Evolutionary conservation across 1,284 basidiomycete genomes (phyloP), one percentile per base, ranked within the genome.

Genomic region (Cryptococcus sp.): DNA sequence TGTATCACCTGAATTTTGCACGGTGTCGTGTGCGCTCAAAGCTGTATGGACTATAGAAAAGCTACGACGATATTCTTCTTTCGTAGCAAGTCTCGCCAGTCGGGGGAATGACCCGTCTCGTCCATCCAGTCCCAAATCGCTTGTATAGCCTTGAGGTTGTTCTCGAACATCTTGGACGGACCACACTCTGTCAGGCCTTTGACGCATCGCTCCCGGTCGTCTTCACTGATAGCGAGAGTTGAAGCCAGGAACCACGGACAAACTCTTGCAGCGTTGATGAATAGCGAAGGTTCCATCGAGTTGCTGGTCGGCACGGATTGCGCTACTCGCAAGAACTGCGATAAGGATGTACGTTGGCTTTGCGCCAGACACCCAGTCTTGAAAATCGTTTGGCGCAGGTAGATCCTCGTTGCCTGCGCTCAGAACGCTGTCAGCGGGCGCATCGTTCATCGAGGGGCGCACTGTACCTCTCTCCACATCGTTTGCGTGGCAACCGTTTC

Each of bases 401-500:
- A 40, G 3, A 51, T 51, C 39, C 50, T 38, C 3, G 50, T 31
- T 11, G 50, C 50, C 50, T 51, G 50, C 5, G 39, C 5, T 10
- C 49, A 39, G 31, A n/a, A 19, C 17, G 6, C 8, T 10, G 7
- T 35, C 10, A 35, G 31, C 31, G 25, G 25, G 25, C 25, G 25
- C 25, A 6, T 25, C 25, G 3, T 25, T 3, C 25, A 25, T 25
- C 6, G 3, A 25, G 25, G 25, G 25, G 25, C 3, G 10, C 23
- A 3, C 31, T 8, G 11, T 27, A 51, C 50, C 38, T 51, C 50
- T 15, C 50, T 22, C 50, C 50, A 51, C 50, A 51, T 51, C 8
- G 38, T 31, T 27, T 51, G 50, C 50, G 27, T 51, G 23, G 50
- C 50, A 17, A 51, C 50, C n/a, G 31, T 51, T 31, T 51, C 50